Evolutionary conservation across 2,329 filamentous ascomycete genomes (phyloP), one percentile per base, ranked within the genome.

Genomic region (Hypoxylon sp.): DNA sequence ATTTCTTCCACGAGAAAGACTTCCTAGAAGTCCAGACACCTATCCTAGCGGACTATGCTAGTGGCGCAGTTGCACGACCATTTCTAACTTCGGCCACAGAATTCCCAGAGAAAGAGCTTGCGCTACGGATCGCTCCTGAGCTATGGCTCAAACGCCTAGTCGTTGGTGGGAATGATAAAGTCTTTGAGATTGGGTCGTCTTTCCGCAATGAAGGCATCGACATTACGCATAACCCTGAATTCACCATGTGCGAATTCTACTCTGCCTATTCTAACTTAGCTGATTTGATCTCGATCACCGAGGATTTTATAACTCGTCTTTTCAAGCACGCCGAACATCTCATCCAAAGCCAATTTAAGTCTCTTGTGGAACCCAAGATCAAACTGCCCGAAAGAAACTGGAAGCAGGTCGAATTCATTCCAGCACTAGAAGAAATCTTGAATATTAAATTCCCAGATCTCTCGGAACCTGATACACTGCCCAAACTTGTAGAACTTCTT

Each of bases 181-280:
- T 99, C 26, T 99, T 97, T 76, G 96, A 99, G 81, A 94, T 99
- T 71, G 96, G 96, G 0, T 91, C 93, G 3, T 90, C 90, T 11
- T 99, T 99, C 80, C 89, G 96, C 47, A 99, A 99, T 78, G 96
- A 99, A 82, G 93, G 94, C 79, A 82, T 97, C 37, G 94, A 98
- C 79, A 88, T 87, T 31, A 97, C 94, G 0, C 96, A 99, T 79
- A 99, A 99, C 77, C 95, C 96, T 0, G 96, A 99, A 78, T 99
- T 98, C 81, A 96, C 93, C 48, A 98, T 93, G 67, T 98, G 95
- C 84, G 96, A 99, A 81, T 98, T 97, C 81, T 99, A 99, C 81
- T 91, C 92, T 68, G 91, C 94, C 2, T 97, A 94, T 75, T 90
- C 91, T 67, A 92, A 91, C 71, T 86, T 98, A 0, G 83, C 90